phyloP scores from a whole-genome alignment of 148 eudicot species.

The Polygonum maritimum region DNA sequence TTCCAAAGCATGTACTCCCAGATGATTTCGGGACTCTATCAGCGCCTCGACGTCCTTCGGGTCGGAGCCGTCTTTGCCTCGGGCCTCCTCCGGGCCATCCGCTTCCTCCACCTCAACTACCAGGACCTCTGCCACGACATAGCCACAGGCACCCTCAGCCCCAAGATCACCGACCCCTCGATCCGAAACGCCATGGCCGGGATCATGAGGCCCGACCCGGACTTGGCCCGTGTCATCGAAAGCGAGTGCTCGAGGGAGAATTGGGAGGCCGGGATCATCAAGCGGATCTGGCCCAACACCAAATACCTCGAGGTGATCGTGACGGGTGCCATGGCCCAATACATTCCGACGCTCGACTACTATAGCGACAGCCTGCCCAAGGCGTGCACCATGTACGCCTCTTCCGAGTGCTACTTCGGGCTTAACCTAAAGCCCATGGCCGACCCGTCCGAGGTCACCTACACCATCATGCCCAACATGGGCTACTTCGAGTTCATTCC shows the following conservation, averaged over 20 bases:
- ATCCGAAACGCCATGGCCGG: constrained; percentile 30
- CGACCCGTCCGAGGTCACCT: constrained; percentile 56
- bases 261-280: constrained; percentile 77
- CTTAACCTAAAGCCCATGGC: constrained; percentile 57
- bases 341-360: constrained; percentile 58
- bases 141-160: constrained; percentile 30
- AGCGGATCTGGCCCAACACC: constrained; percentile 70
- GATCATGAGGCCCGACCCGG: constrained; percentile 42
- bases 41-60: constrained; percentile 45
- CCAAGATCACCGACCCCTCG: constrained; percentile 36
- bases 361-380: constrained; percentile 66
- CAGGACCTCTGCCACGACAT: constrained; percentile 45
- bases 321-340: constrained; percentile 70
- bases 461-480: constrained; percentile 83
- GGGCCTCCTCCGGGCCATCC: constrained; percentile 72
- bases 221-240: constrained; percentile 33
- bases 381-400: constrained; percentile 59
- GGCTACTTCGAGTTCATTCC: constrained; percentile 81
- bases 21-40: constrained; percentile 71
- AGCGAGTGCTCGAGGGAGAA: constrained; percentile 42
- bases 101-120: constrained; percentile 52
- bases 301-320: constrained; percentile 66
- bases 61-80: constrained; percentile 84
- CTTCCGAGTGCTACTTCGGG: constrained; percentile 70
- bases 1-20: constrained; percentile 87